These are phyloP conservation scores for Cydonia oblonga DNA, from an alignment of 331 rosid genomes.

Conservation along the genomic window DNA sequence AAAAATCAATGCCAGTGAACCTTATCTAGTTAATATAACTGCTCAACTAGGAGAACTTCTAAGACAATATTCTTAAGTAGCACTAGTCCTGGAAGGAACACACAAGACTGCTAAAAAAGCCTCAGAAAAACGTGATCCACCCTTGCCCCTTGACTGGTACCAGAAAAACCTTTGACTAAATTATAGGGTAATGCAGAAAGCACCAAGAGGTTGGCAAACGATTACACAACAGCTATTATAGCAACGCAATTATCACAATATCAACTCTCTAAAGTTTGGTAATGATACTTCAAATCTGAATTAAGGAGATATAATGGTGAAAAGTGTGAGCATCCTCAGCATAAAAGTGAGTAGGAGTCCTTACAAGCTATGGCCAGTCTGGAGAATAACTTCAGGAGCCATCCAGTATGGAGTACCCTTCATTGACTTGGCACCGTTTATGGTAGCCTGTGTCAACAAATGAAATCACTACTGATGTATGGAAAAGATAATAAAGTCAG, in stretches of 20 bases:
- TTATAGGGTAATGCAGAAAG: background rate
- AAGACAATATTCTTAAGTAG: background rate
- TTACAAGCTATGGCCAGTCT: constrained; percentile 83
- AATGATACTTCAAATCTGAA: no score
- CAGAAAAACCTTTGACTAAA: background rate
- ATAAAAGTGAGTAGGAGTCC: constrained; percentile 10
- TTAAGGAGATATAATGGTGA: no score
- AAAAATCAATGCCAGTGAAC: background rate
- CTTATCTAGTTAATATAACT: background rate
- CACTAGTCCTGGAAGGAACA: background rate
- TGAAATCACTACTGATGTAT: constrained; percentile 1
- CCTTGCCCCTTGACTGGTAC: no score
- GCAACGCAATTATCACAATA: background rate
- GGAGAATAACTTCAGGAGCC: constrained; percentile 79
- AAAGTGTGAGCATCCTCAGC: no score
- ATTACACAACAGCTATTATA: background rate
- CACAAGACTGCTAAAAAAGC: background rate
- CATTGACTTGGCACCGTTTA: constrained; percentile 66
- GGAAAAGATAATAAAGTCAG: constrained; percentile 7
- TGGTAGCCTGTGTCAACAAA: constrained; percentile 54
- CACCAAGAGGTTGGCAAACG: background rate
- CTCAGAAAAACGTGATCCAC: background rate
- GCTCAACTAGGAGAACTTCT: background rate
- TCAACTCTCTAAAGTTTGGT: no score
- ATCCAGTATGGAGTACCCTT: constrained; percentile 90